phyloP scores from a whole-genome alignment of 768 basidiomycete genomes.

The Lactifluus subvellereus region DNA sequence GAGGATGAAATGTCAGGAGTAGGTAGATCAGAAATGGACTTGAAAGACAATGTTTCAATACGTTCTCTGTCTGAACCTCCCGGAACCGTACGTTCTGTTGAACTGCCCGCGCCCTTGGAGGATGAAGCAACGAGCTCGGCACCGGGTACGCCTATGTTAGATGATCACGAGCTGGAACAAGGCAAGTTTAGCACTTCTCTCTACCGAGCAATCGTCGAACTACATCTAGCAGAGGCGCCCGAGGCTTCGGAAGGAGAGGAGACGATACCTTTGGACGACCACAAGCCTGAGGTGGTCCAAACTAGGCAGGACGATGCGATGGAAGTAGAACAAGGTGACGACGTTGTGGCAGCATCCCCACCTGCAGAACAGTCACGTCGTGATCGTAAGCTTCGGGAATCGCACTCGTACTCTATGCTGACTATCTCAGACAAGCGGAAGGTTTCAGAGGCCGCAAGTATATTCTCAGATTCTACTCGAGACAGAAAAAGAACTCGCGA shows the following conservation, averaged over 20 bases:
- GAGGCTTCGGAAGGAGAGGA: background rate
- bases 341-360: background rate
- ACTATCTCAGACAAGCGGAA: conserved; percentile 57
- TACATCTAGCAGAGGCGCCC: background rate
- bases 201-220: background rate
- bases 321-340: conserved; percentile 12
- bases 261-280: background rate
- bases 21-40: background rate
- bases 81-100: background rate
- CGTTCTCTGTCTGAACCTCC: conserved; percentile 5
- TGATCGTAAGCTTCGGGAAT: conserved; percentile 19
- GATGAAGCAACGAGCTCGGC: background rate
- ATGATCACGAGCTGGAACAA: background rate
- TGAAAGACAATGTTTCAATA: conserved; percentile 1
- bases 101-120: background rate
- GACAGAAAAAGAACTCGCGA: conserved; percentile 59
- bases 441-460: conserved; percentile 46
- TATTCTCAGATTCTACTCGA: conserved; percentile 38
- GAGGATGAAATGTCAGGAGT: conserved; percentile 1
- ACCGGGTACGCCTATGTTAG: background rate
- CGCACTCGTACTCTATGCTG: background rate
- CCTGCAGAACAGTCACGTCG: conserved; percentile 14
- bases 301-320: background rate
- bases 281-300: background rate
- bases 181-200: background rate